Evolutionary conservation across 1,284 basidiomycete species (phyloP).

Genomic region (Microstroma glucosiphilum): DNA sequence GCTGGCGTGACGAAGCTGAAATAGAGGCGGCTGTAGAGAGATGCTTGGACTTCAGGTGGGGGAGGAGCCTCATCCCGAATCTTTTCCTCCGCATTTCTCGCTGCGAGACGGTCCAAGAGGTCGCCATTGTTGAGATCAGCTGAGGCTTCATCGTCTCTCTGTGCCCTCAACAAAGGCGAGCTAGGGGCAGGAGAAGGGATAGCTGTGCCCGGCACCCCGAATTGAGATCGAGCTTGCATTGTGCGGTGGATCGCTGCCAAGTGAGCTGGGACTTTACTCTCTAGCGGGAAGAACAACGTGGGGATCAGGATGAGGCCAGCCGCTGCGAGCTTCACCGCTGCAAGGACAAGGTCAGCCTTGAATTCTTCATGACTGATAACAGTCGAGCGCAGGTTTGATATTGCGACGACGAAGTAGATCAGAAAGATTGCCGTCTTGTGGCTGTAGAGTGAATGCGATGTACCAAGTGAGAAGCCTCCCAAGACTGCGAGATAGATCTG

Average conservation of each 20-base stretch:
- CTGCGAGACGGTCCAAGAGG: not conserved
- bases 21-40: conserved; percentile 36
- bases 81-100: conserved; percentile 15
- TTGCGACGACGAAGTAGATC: conserved; percentile 24
- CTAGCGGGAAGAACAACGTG: conserved; percentile 36
- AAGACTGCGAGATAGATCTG: conserved; percentile 33
- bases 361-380: conserved; percentile 13
- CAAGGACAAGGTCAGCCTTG: conserved; percentile 17
- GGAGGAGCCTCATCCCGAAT: conserved; percentile 16
- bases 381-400: conserved; percentile 40
- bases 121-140: not conserved
- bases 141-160: not conserved
- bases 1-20: conserved; percentile 47
- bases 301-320: conserved; percentile 24
- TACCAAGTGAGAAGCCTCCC: conserved; percentile 25
- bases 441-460: conserved; percentile 28
- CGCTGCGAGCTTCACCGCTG: conserved; percentile 23
- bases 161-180: not conserved
- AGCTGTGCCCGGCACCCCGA: conserved; percentile 35
- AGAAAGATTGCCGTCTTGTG: conserved; percentile 38
- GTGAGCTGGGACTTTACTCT: conserved; percentile 25
- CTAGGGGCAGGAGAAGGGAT: conserved; percentile 34
- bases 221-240: conserved; percentile 33
- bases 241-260: conserved; percentile 42
- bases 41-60: conserved; percentile 41